Conservation (phyloP, 257 asterid species). For the Galeopsis tetrahit region DNA sequence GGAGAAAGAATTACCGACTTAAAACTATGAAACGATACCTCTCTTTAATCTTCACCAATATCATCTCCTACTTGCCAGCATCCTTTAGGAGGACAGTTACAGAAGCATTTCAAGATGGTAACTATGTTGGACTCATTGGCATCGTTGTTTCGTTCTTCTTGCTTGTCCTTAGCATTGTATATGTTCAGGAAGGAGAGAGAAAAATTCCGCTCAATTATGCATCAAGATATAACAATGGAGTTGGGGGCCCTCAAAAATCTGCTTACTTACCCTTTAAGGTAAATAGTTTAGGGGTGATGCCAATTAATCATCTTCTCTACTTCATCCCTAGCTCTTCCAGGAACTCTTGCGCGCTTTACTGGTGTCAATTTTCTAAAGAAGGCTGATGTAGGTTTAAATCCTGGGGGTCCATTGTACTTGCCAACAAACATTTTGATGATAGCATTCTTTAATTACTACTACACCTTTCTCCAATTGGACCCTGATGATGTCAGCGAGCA, state of each 20-base stretch:
- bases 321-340: constrained; percentile 93
- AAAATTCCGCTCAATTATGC: constrained; percentile 58
- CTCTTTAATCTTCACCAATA: constrained; percentile 92
- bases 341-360: constrained; percentile 93
- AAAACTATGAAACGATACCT: constrained; percentile 51
- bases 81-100: constrained; percentile 83
- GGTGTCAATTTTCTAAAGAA: constrained; percentile 72
- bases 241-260: constrained; percentile 77
- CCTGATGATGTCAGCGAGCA: constrained; percentile 97
- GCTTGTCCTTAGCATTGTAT: constrained; percentile 89
- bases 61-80: constrained; percentile 93
- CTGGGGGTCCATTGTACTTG: constrained; percentile 90
- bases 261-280: constrained; percentile 98
- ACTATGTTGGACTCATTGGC: too few relatives aligned
- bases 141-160: too few relatives aligned
- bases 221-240: constrained; percentile 58
- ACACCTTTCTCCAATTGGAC: constrained; percentile 94
- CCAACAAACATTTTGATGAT: constrained; percentile 83
- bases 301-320: constrained; percentile 87
- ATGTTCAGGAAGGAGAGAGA: constrained; percentile 99
- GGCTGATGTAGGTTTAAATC: constrained; percentile 82
- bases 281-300: constrained; percentile 98
- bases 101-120: too few relatives aligned
- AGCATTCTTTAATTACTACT: constrained; percentile 97
- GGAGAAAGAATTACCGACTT: constrained; percentile 76